Base-by-base conservation (phyloP, 768 basidiomycete genomes). In the Lactarius psammicola region DNA sequence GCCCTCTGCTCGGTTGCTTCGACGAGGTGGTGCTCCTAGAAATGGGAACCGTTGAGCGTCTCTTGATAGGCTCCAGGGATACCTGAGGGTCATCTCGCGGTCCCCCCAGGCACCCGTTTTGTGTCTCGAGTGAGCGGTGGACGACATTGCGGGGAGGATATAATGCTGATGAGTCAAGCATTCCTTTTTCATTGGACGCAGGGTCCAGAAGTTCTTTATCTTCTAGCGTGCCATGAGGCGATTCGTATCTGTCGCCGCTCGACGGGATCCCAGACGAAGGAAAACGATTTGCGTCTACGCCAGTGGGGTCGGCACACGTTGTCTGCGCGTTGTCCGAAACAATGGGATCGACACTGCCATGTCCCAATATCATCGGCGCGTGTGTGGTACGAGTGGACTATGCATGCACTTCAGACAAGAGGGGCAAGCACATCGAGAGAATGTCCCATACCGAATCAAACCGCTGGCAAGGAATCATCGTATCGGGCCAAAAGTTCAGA, bases 381-480 rank as follows among this genome's bases (percentile, higher is more conserved):
- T 18, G 28, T 40, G 40, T 8, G 20, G 13, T 13, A 33, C 20
- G n/a, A 18, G 17, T 7, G 28, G 15, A 20, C 40, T 55, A 9
- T 0, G n/a, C 2, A n/a, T 34, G 34, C 9, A 9, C 13, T 5
- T 63, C 34, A 51, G n/a, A 40, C 20, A 26, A 40, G 20, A 23
- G 9, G 11, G 5, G 15, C 1, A 13, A 26, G 0, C 1, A 4
- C 5, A 30, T 18, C n/a, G 7, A 13, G 15, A 23, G 42, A n/a
- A 36, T 34, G 34, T 4, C 2, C 7, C 63, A n/a, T 64, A 64
- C 63, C 51, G 8, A 7, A n/a, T n/a, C n/a, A 17, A 56, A 49
- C 3, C 34, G 34, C 34, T 34, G 34, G 9, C 17, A 1, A 28
- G 34, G 26, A 17, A 26, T 38, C 23, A 9, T 20, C 17, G 2